Evolutionary conservation across 2,329 filamentous ascomycete genomes (phyloP).

Genomic region (Penicillium sp.): DNA sequence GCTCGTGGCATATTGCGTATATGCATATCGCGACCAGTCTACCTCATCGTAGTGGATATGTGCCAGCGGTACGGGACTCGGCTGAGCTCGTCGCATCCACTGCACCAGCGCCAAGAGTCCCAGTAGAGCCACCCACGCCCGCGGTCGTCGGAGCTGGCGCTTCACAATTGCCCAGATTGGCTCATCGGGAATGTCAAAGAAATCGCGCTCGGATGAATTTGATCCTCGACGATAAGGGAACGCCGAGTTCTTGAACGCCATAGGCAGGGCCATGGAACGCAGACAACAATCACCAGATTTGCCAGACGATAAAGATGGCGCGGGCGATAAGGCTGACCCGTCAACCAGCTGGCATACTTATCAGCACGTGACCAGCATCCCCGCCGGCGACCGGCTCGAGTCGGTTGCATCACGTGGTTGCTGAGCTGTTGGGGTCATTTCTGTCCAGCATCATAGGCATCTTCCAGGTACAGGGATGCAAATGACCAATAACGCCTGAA

Average conservation of each 20-base stretch:
- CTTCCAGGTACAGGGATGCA: no score
- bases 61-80: conserved; percentile 15
- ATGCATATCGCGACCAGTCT: conserved; percentile 41
- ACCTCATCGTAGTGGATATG: conserved; percentile 30
- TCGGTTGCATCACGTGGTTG: no score
- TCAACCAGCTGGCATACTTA: no score
- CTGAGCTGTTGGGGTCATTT: no score
- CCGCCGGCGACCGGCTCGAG: no score
- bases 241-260: conserved; percentile 9
- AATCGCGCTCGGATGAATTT: conserved; percentile 29
- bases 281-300: not conserved
- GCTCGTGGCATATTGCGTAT: conserved; percentile 39
- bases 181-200: conserved; percentile 35
- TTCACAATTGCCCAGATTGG: conserved; percentile 24
- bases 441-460: no score
- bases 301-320: no score
- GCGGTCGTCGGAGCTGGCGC: conserved; percentile 27
- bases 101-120: conserved; percentile 23
- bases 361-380: no score
- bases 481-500: no score
- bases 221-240: conserved; percentile 27
- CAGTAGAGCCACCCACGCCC: conserved; percentile 25
- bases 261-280: not conserved
- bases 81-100: conserved; percentile 18
- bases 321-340: no score